phyloP scores from a whole-genome alignment of 1,284 basidiomycete species.

The Ceratobasidium theobromae region DNA sequence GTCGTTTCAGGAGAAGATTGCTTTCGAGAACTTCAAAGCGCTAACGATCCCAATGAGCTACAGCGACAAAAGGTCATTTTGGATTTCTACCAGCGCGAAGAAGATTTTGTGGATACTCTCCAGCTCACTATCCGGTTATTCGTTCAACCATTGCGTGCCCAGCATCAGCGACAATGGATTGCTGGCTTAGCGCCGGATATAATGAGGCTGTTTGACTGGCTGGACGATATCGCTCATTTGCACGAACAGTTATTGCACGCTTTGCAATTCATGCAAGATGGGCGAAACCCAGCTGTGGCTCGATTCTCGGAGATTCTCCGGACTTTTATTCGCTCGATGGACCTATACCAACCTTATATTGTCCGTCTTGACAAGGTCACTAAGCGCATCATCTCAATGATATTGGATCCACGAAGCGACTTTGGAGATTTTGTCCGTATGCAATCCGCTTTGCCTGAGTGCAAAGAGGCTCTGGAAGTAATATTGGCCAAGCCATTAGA shows the following conservation, averaged over 20 bases:
- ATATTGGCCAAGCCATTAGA: slow-evolving; percentile 76
- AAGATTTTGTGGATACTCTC: slow-evolving; percentile 64
- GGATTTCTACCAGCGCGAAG: slow-evolving; percentile 69
- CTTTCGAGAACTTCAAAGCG: background rate
- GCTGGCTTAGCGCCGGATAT: slow-evolving; percentile 69
- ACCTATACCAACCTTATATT: slow-evolving; percentile 84
- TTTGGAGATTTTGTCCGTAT: slow-evolving; percentile 84
- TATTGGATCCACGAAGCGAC: slow-evolving; percentile 58
- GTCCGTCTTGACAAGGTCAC: slow-evolving; percentile 66
- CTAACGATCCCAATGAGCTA: slow-evolving; percentile 48
- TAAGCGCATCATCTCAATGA: slow-evolving; percentile 55
- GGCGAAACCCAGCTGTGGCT: slow-evolving; percentile 51
- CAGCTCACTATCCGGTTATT: slow-evolving; percentile 67
- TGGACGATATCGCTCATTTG: slow-evolving; percentile 79
- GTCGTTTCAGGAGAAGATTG: background rate
- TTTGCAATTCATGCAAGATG: slow-evolving; percentile 49
- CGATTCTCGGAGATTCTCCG: slow-evolving; percentile 60
- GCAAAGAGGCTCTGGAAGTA: slow-evolving; percentile 62
- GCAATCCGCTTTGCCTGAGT: slow-evolving; percentile 59
- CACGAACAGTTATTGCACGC: slow-evolving; percentile 63
- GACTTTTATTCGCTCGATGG: slow-evolving; percentile 62
- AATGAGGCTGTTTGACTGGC: slow-evolving; percentile 74
- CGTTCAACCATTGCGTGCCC: slow-evolving; percentile 70
- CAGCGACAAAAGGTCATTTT: slow-evolving; percentile 68
- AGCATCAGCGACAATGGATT: slow-evolving; percentile 71